Conservation (phyloP, 1,284 basidiomycete genomes). For the Mycena citricolor region DNA sequence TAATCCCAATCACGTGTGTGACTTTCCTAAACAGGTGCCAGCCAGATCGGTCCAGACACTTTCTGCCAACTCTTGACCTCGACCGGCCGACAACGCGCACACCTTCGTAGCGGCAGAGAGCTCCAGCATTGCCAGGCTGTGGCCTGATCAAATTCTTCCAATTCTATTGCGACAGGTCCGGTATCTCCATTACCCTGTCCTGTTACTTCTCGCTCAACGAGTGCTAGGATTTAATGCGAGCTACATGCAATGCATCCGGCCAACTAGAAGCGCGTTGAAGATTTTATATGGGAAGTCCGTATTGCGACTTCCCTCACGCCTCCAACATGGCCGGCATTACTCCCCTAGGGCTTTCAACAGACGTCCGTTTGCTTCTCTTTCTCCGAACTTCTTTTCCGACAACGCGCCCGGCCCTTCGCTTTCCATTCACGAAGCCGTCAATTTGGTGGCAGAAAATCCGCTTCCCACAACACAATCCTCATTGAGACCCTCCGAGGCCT, state of each 20-base stretch:
- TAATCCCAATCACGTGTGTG: no score
- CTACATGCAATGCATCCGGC: conserved; percentile 24
- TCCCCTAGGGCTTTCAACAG: not conserved
- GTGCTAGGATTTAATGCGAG: conserved; percentile 16
- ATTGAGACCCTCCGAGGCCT: conserved; percentile 33
- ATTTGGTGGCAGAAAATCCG: conserved; percentile 6
- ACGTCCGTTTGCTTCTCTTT: conserved; percentile 12
- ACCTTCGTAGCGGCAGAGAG: no score
- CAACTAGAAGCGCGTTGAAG: conserved; percentile 20
- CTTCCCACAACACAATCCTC: not conserved
- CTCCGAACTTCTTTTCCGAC: conserved; percentile 10
- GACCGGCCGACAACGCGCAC: no score
- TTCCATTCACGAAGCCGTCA: conserved; percentile 15
- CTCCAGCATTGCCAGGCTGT: conserved; percentile 7
- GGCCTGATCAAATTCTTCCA: conserved; percentile 2
- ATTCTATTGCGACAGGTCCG: not conserved
- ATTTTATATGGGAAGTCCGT: no score
- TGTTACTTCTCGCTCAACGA: conserved; percentile 2
- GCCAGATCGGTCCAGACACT: no score
- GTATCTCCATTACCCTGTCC: not conserved
- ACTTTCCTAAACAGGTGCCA: no score
- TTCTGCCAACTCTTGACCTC: no score
- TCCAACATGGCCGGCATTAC: conserved; percentile 5
- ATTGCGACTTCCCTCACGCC: no score
- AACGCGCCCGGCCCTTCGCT: not conserved